Evolutionary conservation across 345 rosid species (phyloP).

Genomic region (Mangifera indica): DNA sequence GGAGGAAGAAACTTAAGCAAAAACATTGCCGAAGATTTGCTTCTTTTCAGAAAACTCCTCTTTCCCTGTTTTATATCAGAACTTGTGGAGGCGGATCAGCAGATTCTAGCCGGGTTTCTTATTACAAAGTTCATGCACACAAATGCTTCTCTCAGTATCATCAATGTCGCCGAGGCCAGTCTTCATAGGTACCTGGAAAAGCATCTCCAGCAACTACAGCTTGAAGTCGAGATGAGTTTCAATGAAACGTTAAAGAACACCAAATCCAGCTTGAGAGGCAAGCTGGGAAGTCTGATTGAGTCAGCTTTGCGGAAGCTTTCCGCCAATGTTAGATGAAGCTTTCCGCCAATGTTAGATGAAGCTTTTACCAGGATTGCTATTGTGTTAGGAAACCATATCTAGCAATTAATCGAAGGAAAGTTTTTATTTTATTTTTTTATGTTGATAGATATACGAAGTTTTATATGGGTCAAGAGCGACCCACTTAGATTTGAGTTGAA

Average conservation of each 20-base stretch:
- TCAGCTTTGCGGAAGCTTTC: slow-evolving; percentile 53
- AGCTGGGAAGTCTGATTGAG: slow-evolving; percentile 43
- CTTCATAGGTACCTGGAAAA: slow-evolving; percentile 60
- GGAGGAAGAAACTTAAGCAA: slow-evolving; percentile 25
- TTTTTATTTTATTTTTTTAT: not conserved
- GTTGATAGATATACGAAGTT: not conserved
- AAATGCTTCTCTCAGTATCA: slow-evolving; percentile 57
- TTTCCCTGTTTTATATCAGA: slow-evolving; percentile 67
- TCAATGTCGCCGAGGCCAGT: slow-evolving; percentile 68
- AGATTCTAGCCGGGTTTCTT: slow-evolving; percentile 71
- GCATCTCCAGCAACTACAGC: slow-evolving; percentile 44
- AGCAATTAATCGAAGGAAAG: not conserved
- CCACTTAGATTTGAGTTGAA: not conserved
- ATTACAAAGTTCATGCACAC: slow-evolving; percentile 81
- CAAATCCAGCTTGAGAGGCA: slow-evolving; percentile 40
- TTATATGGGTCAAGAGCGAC: not conserved
- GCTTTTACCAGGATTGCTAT: not conserved
- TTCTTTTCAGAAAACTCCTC: slow-evolving; percentile 53
- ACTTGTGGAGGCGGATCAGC: slow-evolving; percentile 73
- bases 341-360: slow-evolving; percentile 12
- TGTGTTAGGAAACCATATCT: not conserved
- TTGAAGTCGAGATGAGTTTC: slow-evolving; percentile 30
- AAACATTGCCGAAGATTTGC: slow-evolving; percentile 22
- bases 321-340: not conserved
- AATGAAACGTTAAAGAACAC: slow-evolving; percentile 43